phyloP scores from a whole-genome alignment of 2,329 filamentous ascomycete genomes.

The Neofusicoccum parvum region DNA sequence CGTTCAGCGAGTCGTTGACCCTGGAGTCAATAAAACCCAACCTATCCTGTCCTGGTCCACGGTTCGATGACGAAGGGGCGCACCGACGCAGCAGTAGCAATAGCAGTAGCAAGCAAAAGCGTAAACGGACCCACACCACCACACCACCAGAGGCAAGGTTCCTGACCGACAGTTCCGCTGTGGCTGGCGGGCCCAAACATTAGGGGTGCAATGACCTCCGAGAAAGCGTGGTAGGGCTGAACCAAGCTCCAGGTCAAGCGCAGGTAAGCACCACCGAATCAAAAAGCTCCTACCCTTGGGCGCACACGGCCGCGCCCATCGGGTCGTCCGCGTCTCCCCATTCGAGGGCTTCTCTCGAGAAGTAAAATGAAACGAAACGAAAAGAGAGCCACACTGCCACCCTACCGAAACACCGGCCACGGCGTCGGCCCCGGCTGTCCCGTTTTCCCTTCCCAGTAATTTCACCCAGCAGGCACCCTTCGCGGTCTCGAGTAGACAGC shows the following conservation, averaged over 20 bases:
- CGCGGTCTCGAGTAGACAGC: too few relatives aligned
- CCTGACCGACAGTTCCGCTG: background rate
- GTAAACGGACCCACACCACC: background rate
- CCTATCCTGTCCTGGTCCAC: background rate
- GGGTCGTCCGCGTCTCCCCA: background rate
- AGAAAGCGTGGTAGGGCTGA: conserved; percentile 1
- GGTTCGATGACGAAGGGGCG: background rate
- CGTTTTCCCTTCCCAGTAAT: too few relatives aligned
- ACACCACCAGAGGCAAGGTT: background rate
- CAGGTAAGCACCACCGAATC: background rate
- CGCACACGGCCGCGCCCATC: background rate
- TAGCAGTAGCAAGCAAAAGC: background rate
- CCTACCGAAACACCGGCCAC: background rate
- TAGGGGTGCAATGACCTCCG: background rate
- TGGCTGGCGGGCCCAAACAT: background rate
- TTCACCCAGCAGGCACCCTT: too few relatives aligned
- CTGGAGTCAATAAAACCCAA: background rate
- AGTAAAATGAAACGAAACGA: background rate
- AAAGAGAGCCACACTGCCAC: conserved; percentile 3
- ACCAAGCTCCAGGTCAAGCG: conserved; percentile 8
- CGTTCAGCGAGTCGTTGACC: background rate
- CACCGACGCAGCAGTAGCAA: background rate
- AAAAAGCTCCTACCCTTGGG: background rate
- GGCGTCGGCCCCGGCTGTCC: too few relatives aligned
- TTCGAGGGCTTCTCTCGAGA: background rate